A percentile compares a stretch with the other conserved stretches of the same genome.
These are phyloP conservation scores for Aspergillus puulaauensis DNA, from an alignment of 2,329 filamentous ascomycete genomes.

Conservation along the genomic window DNA sequence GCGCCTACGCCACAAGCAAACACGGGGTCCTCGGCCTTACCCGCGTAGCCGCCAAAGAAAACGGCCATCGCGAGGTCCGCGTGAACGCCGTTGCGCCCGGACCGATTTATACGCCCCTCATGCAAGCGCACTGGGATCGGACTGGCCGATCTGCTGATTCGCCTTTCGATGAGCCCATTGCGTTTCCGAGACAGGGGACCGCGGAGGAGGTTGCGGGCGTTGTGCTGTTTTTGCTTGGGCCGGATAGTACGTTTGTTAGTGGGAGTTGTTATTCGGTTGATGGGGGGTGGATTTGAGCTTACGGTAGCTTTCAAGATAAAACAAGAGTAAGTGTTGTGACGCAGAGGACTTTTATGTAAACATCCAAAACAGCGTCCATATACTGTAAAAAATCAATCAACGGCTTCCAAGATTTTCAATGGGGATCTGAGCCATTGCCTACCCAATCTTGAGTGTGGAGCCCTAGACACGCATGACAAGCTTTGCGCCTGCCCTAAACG, in stretches of 20 bases:
- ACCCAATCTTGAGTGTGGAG: no score
- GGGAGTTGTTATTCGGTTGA: slow-evolving; percentile 5
- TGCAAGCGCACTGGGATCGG: not conserved
- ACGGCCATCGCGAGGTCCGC: slow-evolving; percentile 1
- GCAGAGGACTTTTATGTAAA: no score
- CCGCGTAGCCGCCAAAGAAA: not conserved
- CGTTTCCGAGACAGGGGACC: not conserved
- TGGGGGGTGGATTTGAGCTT: not conserved
- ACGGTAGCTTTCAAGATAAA: no score
- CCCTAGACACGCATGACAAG: no score
- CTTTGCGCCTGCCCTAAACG: no score
- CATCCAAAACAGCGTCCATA: no score
- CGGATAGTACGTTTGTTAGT: slow-evolving; percentile 4
- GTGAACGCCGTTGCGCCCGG: slow-evolving; percentile 6
- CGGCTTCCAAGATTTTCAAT: no score
- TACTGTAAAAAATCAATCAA: no score
- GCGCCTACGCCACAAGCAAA: slow-evolving; percentile 1
- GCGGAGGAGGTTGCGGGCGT: slow-evolving; percentile 1
- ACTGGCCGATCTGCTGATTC: not conserved
- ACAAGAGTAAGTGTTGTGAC: no score
- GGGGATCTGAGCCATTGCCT: no score
- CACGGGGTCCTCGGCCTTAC: slow-evolving; percentile 2
- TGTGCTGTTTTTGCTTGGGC: not conserved
- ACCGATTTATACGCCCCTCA: not conserved
- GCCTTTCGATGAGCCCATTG: slow-evolving; percentile 3